Evolutionary conservation across 2,329 filamentous ascomycete species (phyloP), one percentile per base, ranked within the genome.

Genomic region (Clonostachys chloroleuca): DNA sequence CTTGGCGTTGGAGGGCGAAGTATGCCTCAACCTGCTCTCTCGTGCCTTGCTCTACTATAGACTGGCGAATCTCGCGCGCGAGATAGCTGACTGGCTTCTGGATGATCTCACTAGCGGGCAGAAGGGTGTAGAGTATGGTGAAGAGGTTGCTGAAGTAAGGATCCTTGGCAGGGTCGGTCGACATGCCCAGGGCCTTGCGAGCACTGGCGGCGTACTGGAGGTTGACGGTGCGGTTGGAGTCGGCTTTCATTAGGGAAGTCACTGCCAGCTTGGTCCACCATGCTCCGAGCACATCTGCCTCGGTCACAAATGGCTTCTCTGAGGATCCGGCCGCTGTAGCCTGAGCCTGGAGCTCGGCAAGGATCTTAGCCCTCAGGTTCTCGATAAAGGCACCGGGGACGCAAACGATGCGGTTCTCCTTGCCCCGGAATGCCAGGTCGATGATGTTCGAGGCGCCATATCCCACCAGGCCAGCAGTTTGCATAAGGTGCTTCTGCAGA

Each of bases 201-300:
- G n/a, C 35, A 35, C 16, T 16, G 14, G 17, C n/a, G 20, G 61
- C 56, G 51, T 66, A 65, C 36, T 64, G 55, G 10, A 64, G 47
- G 7, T 54, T 60, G 34, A 72, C 52, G 2, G 56, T 56, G 20
- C 54, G 49, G 8, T 48, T 39, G 40, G 61, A 51, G 36, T 46
- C 12, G 20, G 43, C 33, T 24, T 45, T 34, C n/a, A 52, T 53
- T n/a, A 55, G 54, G 43, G 54, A 56, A n/a, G 48, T 54, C 20
- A 56, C 51, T 40, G 56, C 56, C 10, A 62, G 52, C 9, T 62
- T 62, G 8, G 59, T 52, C 54, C 56, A 62, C 64, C 67, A 73
- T 0, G 68, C 65, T 4, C 53, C 45, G 3, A 74, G 54, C 2
- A 72, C 53, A 40, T 73, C 69, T 30, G 60, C 54, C 20, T 72